A percentile compares a stretch with the other conserved stretches of the same genome.
These are phyloP conservation scores for Domatiomyces catenatus DNA, from an alignment of 2,329 filamentous ascomycete species.

Conservation along the genomic window DNA sequence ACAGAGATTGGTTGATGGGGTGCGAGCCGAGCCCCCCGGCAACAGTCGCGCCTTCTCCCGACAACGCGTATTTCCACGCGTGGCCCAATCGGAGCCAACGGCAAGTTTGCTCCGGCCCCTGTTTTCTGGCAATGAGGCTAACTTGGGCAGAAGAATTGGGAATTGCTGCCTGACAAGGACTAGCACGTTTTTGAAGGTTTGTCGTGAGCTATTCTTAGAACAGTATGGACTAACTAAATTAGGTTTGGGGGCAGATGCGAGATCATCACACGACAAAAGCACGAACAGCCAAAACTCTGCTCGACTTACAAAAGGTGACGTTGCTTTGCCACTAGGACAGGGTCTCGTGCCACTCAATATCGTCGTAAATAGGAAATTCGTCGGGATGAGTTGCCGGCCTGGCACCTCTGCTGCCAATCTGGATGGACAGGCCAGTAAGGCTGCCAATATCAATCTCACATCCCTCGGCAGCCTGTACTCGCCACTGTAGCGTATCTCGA, in stretches of 20 bases:
- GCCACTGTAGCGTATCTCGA: conserved; percentile 8
- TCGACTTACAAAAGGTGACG: too few relatives aligned
- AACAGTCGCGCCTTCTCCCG: background rate
- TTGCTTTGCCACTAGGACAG: background rate
- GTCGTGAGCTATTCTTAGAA: too few relatives aligned
- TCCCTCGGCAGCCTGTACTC: conserved; percentile 7
- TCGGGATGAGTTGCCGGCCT: conserved; percentile 6
- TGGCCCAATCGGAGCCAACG: background rate
- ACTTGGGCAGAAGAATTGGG: background rate
- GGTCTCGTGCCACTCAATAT: conserved; percentile 7
- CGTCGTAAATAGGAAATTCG: conserved; percentile 12
- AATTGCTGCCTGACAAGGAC: background rate
- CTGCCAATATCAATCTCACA: conserved; percentile 6
- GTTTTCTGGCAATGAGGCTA: background rate
- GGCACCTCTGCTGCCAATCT: conserved; percentile 10
- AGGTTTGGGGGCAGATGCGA: too few relatives aligned
- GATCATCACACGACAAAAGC: too few relatives aligned
- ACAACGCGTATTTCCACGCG: background rate
- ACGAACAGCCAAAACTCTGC: too few relatives aligned
- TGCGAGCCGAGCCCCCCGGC: too few relatives aligned
- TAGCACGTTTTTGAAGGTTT: background rate
- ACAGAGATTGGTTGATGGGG: background rate
- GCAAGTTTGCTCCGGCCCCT: background rate
- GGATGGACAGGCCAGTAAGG: conserved; percentile 10
- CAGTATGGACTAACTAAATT: too few relatives aligned